Evolutionary conservation across 352 stramenopile genomes (phyloP).

Genomic region (Paralagenidium karlingii): DNA sequence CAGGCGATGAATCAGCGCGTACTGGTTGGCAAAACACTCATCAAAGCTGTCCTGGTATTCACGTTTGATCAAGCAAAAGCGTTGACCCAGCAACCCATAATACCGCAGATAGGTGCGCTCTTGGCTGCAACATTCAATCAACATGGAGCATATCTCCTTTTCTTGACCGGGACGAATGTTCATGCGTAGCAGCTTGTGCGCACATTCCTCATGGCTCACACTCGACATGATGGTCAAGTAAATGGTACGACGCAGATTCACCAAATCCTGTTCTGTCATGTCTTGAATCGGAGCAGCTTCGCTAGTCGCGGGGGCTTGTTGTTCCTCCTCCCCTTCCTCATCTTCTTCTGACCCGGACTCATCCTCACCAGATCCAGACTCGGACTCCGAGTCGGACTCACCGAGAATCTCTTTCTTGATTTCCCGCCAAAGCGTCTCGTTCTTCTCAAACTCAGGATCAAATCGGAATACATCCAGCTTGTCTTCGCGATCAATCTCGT

Average conservation of each 20-base stretch:
- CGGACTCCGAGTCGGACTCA: conserved; percentile 77
- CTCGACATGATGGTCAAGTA: conserved; percentile 99
- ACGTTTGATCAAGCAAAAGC: conserved; percentile 94
- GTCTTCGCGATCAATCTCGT: conserved; percentile 94
- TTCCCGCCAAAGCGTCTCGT: conserved; percentile 91
- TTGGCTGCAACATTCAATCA: conserved; percentile 98
- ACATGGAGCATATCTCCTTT: conserved; percentile 97
- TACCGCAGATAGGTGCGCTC: conserved; percentile 96
- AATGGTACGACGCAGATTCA: conserved; percentile 97
- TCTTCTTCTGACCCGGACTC: conserved; percentile 36
- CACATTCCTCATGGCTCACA: conserved; percentile 97
- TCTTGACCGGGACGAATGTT: conserved; percentile 94
- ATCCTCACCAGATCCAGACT: conserved; percentile 27
- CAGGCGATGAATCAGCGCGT: conserved; percentile 93
- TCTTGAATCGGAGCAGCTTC: conserved; percentile 84
- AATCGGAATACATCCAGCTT: conserved; percentile 93
- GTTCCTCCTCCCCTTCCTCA: conserved; percentile 19
- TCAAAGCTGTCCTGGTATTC: conserved; percentile 95
- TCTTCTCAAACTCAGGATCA: conserved; percentile 93
- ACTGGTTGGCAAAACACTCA: conserved; percentile 89
- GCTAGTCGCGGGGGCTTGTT: conserved; percentile 6
- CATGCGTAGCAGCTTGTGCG: conserved; percentile 98
- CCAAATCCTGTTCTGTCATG: conserved; percentile 95
- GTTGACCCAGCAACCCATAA: conserved; percentile 93
- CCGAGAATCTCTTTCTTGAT: conserved; percentile 97